Percentiles rank a stretch among this genome's conserved stretches.
Conservation (phyloP, 1,284 basidiomycete species). For the Leccinum pallidistipes region DNA sequence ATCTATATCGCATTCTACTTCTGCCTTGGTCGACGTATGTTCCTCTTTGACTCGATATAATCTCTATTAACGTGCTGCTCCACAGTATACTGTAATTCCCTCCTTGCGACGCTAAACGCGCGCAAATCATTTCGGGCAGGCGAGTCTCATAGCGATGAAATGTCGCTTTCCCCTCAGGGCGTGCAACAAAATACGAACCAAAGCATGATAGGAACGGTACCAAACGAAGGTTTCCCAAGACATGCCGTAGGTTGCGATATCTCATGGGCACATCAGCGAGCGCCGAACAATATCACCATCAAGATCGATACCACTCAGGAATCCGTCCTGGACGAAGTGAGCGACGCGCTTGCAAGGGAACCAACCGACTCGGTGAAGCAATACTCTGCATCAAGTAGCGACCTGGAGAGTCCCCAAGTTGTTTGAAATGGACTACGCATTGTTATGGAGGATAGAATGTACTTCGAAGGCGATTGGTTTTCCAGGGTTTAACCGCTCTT, state of each 20-base stretch:
- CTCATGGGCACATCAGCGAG: conserved; percentile 20
- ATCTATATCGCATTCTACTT: conserved; percentile 57
- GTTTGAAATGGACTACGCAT: conserved; percentile 9
- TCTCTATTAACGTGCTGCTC: background rate
- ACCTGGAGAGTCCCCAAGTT: conserved; percentile 23
- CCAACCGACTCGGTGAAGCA: conserved; percentile 11
- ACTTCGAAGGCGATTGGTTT: conserved; percentile 4
- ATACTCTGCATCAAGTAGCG: conserved; percentile 21
- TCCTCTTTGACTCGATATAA: background rate
- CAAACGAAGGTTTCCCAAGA: conserved; percentile 13
- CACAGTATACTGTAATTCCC: conserved; percentile 52
- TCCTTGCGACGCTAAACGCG: conserved; percentile 52
- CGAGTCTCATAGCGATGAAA: conserved; percentile 25
- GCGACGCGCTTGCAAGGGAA: background rate
- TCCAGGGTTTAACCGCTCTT: conserved; percentile 4
- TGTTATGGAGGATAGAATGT: conserved; percentile 2
- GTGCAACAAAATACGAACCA: conserved; percentile 27
- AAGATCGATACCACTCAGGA: conserved; percentile 37
- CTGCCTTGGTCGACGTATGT: conserved; percentile 48
- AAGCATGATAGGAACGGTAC: conserved; percentile 18
- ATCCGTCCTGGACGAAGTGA: conserved; percentile 32
- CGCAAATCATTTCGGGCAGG: conserved; percentile 39
- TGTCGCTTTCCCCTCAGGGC: conserved; percentile 36
- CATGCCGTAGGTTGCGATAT: background rate
- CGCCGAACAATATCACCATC: conserved; percentile 35